Evolutionary conservation across 1,284 basidiomycete species (phyloP).

Genomic region (Prillingera fragicola): DNA sequence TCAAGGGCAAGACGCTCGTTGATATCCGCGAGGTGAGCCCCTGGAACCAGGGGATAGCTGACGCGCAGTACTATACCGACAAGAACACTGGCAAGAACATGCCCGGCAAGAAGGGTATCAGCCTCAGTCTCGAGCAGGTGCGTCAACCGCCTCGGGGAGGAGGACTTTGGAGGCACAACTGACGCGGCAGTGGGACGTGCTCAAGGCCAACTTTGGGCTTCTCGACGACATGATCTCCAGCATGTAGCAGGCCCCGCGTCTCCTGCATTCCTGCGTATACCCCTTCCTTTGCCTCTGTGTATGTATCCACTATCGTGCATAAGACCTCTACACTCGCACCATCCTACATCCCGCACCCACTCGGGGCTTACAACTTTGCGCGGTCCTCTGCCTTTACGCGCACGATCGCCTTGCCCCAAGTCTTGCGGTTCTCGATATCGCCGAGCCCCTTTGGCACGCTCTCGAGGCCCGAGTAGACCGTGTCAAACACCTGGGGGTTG

Average conservation of each 20-base stretch:
- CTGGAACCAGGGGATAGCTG: neutral
- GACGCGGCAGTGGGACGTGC: constrained; percentile 19
- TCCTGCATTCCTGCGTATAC: neutral
- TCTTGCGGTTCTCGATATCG: constrained; percentile 64
- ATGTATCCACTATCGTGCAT: neutral
- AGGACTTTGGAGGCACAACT: too few relatives aligned
- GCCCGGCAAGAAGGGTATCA: constrained; percentile 76
- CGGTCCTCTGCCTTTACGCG: constrained; percentile 54
- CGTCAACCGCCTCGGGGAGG: constrained; percentile 26
- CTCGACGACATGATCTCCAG: constrained; percentile 20
- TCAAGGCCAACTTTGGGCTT: constrained; percentile 14
- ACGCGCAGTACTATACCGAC: constrained; percentile 56
- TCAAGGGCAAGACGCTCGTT: constrained; percentile 62
- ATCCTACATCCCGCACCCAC: too few relatives aligned
- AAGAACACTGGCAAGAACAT: constrained; percentile 57
- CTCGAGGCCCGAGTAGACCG: constrained; percentile 66
- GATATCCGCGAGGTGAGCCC: constrained; percentile 64
- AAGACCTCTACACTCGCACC: too few relatives aligned
- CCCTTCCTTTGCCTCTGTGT: neutral
- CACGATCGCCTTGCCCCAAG: constrained; percentile 87
- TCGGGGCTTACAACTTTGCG: constrained; percentile 21
- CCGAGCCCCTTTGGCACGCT: constrained; percentile 56
- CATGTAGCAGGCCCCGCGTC: too few relatives aligned
- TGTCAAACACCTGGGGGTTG: constrained; percentile 67
- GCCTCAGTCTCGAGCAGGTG: constrained; percentile 65